Evolutionary conservation across 2,329 filamentous ascomycete species (phyloP).

Genomic region (Fusarium udum): DNA sequence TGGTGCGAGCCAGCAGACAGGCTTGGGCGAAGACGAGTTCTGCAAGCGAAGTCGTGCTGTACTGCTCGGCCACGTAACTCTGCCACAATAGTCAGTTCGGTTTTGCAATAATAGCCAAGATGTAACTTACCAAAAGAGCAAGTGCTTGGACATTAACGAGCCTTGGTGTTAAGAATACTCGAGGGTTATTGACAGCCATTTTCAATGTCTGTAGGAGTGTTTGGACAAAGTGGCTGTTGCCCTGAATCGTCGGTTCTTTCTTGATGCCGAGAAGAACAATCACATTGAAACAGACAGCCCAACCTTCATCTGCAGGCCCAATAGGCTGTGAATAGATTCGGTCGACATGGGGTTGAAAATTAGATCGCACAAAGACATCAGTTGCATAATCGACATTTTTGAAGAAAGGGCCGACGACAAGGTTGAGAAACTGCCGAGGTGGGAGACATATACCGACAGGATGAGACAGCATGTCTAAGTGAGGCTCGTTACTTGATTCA

Average conservation of each 20-base stretch:
- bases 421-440: slow-evolving; percentile 40
- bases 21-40: slow-evolving; percentile 42
- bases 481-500: slow-evolving; percentile 34
- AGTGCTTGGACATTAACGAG: slow-evolving; percentile 42
- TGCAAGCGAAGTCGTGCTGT: slow-evolving; percentile 37
- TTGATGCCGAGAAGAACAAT: slow-evolving; percentile 40
- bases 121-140: slow-evolving; percentile 33
- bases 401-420: slow-evolving; percentile 41
- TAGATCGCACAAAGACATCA: slow-evolving; percentile 36
- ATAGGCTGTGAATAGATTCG: slow-evolving; percentile 37
- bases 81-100: background rate
- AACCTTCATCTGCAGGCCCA: slow-evolving; percentile 36
- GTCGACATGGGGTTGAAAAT: slow-evolving; percentile 38
- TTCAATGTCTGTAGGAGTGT: slow-evolving; percentile 39
- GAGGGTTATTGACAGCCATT: slow-evolving; percentile 42
- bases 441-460: slow-evolving; percentile 33
- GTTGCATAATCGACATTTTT: slow-evolving; percentile 39
- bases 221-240: slow-evolving; percentile 39
- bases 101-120: no score
- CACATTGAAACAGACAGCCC: slow-evolving; percentile 41
- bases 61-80: slow-evolving; percentile 42
- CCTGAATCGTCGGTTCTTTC: slow-evolving; percentile 35
- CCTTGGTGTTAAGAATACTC: slow-evolving; percentile 40
- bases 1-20: slow-evolving; percentile 40
- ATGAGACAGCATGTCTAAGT: slow-evolving; percentile 34